These are phyloP conservation scores for Triticum dicoccoides DNA, from an alignment of 176 grass and related monocot genomes.

Conservation along the genomic window DNA sequence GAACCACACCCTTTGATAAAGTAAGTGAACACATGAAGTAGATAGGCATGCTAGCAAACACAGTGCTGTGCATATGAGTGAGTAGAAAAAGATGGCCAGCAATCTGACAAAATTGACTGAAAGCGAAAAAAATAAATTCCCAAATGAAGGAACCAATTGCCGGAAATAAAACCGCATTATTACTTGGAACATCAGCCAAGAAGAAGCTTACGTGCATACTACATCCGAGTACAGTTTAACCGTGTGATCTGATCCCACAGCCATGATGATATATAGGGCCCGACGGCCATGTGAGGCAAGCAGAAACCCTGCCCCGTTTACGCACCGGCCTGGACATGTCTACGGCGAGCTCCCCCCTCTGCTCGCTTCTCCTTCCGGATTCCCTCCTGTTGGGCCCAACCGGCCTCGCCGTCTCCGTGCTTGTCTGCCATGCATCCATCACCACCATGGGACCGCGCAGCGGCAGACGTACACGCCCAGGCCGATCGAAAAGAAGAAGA, in stretches of 20 bases:
- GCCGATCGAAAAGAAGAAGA: neutral
- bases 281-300: neutral
- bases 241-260: neutral
- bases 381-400: neutral
- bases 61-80: too few species aligned
- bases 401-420: neutral
- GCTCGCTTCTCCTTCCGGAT: neutral
- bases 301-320: neutral
- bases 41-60: too few species aligned
- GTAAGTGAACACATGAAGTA: too few species aligned
- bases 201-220: too few species aligned
- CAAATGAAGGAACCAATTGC: too few species aligned
- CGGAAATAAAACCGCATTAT: too few species aligned
- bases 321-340: neutral
- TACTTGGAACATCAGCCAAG: too few species aligned
- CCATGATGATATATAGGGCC: neutral
- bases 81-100: too few species aligned
- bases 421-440: neutral
- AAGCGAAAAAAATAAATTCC: too few species aligned
- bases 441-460: neutral
- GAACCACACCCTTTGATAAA: too few species aligned
- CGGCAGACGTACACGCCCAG: neutral
- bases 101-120: too few species aligned
- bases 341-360: neutral
- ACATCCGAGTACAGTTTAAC: neutral